These are phyloP conservation scores for Parafenestella ontariensis DNA, from an alignment of 2,329 filamentous ascomycete genomes.

Conservation along the genomic window DNA sequence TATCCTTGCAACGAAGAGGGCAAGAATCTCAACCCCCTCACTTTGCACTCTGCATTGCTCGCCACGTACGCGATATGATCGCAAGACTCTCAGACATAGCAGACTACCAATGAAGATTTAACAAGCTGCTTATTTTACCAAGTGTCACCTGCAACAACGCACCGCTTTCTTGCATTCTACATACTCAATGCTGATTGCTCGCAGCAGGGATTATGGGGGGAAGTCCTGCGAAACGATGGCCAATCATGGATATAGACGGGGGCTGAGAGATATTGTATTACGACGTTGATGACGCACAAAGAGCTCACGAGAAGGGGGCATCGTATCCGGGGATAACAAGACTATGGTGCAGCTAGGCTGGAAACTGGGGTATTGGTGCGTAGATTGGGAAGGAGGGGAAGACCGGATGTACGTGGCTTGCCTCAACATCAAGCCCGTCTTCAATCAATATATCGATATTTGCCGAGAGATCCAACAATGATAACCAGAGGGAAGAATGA, in stretches of 20 bases:
- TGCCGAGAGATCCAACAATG: not conserved
- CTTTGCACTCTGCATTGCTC: slow-evolving; percentile 17
- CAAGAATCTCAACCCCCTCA: slow-evolving; percentile 1
- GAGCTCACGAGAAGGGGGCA: slow-evolving; percentile 5
- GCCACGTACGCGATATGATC: slow-evolving; percentile 10
- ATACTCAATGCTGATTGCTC: slow-evolving; percentile 9
- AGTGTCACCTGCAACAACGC: slow-evolving; percentile 10
- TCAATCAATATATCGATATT: not conserved
- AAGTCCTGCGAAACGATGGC: slow-evolving; percentile 5
- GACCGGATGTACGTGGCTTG: not conserved
- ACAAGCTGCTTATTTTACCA: not conserved
- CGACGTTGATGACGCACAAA: slow-evolving; percentile 16
- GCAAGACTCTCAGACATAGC: not conserved
- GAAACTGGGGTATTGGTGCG: slow-evolving; percentile 1
- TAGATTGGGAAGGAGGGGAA: slow-evolving; percentile 10
- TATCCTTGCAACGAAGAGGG: slow-evolving; percentile 13
- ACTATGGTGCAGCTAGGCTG: slow-evolving; percentile 7
- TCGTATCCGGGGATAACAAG: slow-evolving; percentile 12
- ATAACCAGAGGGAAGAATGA: not conserved
- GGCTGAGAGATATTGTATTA: slow-evolving; percentile 14
- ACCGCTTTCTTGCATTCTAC: slow-evolving; percentile 8
- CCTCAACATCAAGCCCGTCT: not conserved
- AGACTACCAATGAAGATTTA: slow-evolving; percentile 2
- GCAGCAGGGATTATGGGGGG: slow-evolving; percentile 10
- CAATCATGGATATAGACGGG: slow-evolving; percentile 8